Evolutionary conservation across 2,329 filamentous ascomycete species (phyloP).

Genomic region (Aspergillus sojae): DNA sequence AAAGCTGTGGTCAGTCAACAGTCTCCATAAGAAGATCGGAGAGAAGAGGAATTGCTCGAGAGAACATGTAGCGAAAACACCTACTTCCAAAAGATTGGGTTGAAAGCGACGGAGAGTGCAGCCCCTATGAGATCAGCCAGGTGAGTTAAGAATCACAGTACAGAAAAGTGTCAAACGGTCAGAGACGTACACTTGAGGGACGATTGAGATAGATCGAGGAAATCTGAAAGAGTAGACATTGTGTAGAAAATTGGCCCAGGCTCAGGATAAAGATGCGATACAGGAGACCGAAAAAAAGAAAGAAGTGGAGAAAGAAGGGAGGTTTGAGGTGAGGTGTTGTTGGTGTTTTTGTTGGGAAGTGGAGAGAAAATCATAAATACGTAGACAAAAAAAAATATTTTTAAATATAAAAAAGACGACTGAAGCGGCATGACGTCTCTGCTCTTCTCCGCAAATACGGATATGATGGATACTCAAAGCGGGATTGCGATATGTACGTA

Average conservation of each 20-base stretch:
- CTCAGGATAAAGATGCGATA: background rate
- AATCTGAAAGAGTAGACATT: conserved; percentile 41
- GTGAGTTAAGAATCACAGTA: conserved; percentile 30
- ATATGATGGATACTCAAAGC: background rate
- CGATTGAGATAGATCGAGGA: conserved; percentile 67
- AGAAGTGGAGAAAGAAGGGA: conserved; percentile 11
- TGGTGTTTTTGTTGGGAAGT: conserved; percentile 7
- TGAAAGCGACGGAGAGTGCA: conserved; percentile 82
- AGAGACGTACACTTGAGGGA: conserved; percentile 64
- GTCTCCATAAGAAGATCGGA: background rate
- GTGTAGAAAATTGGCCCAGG: conserved; percentile 10
- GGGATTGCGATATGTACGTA: background rate
- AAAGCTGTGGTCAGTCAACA: background rate
- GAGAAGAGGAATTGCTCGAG: background rate
- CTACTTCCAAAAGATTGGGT: conserved; percentile 99
- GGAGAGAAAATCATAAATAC: background rate
- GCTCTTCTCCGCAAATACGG: background rate
- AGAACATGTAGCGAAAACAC: conserved; percentile 32
- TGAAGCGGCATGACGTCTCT: conserved; percentile 19
- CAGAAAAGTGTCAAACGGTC: conserved; percentile 1
- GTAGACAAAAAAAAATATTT: background rate
- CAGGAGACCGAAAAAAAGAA: conserved; percentile 1
- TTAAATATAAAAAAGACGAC: background rate
- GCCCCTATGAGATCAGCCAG: conserved; percentile 62
- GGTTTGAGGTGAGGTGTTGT: background rate